Base-by-base conservation (phyloP, 306 rosid species). In the Glycine latifolia region DNA sequence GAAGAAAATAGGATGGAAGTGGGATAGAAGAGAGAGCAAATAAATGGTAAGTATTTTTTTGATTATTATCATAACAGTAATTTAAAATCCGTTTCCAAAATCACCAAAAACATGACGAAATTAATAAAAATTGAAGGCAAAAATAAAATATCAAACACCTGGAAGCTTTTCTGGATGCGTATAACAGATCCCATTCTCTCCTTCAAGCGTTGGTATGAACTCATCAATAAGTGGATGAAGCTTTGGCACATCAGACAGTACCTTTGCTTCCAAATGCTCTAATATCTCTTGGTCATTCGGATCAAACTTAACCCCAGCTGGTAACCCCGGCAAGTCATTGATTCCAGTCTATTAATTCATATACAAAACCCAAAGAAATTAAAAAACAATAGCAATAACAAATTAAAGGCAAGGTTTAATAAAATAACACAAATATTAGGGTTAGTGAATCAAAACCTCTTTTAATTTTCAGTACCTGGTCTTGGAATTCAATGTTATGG, bases 131-230 rank as follows among this genome's bases (percentile, higher is more conserved):
- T 4, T 11, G 7, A 8, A 17, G 3, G 1, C 0, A 71, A 66
- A 16, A 26, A 69, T 26, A 46, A 54, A 46, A 35, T 11, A 71
- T 33, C 3, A 48, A 6, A 55, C 3, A 93, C 98, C 97, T 82
- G 98, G 98, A 6, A 94, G 83, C 56, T 90, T 92, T 84, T 94
- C 92, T 41, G 97, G 98, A 81, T 95, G 99, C 0, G 98, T 95
- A 43, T 91, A 95, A 82, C 99, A 95, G 63, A 95, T 95, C 15
- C 98, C 98, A 69, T 94, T 87, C 72, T 87, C 96, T 3, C 92
- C 97, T 17, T 91, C 89, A 72, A 94, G 94, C 0, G 97, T 92
- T 56, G 94, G 94, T 67, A 94, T 94, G 87, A 94, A 94, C 61
- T 92, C 88, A 88, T 91, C 91, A 53, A 92, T 91, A 2, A 94